These are phyloP conservation scores for Ogataea nonfermentans DNA, from an alignment of 805 yeast species.

Conservation along the genomic window DNA sequence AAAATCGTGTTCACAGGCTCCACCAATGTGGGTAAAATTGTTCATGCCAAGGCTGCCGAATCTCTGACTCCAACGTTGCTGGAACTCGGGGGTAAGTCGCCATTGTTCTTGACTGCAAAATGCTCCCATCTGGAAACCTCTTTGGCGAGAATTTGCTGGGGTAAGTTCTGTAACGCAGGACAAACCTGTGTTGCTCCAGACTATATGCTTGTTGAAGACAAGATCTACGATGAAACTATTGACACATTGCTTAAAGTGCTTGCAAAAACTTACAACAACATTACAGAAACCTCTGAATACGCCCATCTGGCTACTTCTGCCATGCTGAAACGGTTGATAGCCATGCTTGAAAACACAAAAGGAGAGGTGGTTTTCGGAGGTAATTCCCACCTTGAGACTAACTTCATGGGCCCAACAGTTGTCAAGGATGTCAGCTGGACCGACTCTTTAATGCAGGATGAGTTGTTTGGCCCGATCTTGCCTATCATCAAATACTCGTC, in stretches of 20 bases:
- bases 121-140: constrained; percentile 40
- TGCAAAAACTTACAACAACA: constrained; percentile 44
- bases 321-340: constrained; percentile 47
- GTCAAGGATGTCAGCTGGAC: constrained; percentile 59
- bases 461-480: constrained; percentile 81
- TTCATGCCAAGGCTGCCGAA: constrained; percentile 82
- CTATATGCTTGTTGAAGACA: constrained; percentile 66
- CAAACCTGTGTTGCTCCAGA: constrained; percentile 93
- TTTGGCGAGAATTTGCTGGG: constrained; percentile 64
- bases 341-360: constrained; percentile 44
- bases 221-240: constrained; percentile 52
- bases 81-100: constrained; percentile 93
- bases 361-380: constrained; percentile 57
- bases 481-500: constrained; percentile 62
- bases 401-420: constrained; percentile 71
- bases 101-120: constrained; percentile 63
- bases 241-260: constrained; percentile 40
- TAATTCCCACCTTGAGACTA: constrained; percentile 31
- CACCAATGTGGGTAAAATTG: constrained; percentile 67
- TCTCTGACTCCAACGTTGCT: constrained; percentile 74
- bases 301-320: constrained; percentile 62
- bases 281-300: constrained; percentile 39
- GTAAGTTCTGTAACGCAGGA: constrained; percentile 76
- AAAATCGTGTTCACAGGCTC: constrained; percentile 88
- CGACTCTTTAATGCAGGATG: constrained; percentile 72